Base-by-base conservation (phyloP, 331 rosid genomes). In the Quercus lobata region DNA sequence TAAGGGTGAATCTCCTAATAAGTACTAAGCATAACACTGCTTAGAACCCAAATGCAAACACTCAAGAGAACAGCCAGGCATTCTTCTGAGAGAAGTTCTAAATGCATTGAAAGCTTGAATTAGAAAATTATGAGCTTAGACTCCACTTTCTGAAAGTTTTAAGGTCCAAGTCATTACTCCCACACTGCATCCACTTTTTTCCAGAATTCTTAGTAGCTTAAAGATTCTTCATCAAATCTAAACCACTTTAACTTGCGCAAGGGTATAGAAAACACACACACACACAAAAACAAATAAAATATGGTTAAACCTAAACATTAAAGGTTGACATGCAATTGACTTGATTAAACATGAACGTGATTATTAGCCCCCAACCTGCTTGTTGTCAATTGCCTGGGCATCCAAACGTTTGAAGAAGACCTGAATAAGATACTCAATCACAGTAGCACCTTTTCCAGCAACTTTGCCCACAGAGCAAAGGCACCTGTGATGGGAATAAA, bases 351-450 rank as follows among this genome's bases (percentile, higher is more conserved):
- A 3, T 17, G 46, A 5, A 78, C 68, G 24, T 9, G n/a, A 32
- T 53, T 30, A 41, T 44, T 61, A 76, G 77, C 79, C 83, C 76
- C 75, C 77, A 75, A 95, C 99, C 99, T 93, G 94, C 81, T 91
- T 91, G 86, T 91, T 95, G 76, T 91, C 97, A 72, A 86, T 84
- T 71, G 91, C 87, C 72, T 81, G 85, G 15, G 89, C 84, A 80
- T 93, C 96, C 91, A 95, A 89, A 82, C 88, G 89, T 83, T 88
- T 95, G 87, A 84, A 93, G 86, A 93, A 95, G 56, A 87, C 76
- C 82, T 91, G 97, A 86, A 93, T 90, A 81, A 95, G 98, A 78
- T 93, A 84, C 88, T 91, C 91, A 58, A 95, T 85, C n/a, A 91
- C 92, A 78, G 81, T 69, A 57, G 90, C 94, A 56, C 97, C 99